Conservation (phyloP, 441 rosid species). For the Adansonia madagascariensis region DNA sequence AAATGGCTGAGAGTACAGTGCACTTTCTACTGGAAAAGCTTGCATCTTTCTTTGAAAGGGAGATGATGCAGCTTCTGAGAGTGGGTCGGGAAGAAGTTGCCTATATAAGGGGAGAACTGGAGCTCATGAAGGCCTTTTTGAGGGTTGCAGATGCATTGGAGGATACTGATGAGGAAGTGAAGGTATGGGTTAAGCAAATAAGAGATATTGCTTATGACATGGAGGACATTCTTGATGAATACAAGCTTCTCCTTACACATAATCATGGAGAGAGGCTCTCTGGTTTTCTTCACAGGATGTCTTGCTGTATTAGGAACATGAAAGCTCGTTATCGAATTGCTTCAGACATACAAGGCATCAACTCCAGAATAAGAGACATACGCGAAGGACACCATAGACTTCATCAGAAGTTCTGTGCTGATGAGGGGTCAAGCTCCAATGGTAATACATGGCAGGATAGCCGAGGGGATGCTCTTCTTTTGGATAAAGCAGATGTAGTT, state of each 20-base stretch:
- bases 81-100: conserved; percentile 36
- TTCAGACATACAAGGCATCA: conserved; percentile 31
- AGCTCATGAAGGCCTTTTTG: conserved; percentile 42
- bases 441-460: conserved; percentile 11
- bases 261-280: conserved; percentile 24
- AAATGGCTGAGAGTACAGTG: conserved; percentile 59
- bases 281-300: conserved; percentile 28
- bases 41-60: conserved; percentile 26
- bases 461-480: conserved; percentile 39
- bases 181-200: conserved; percentile 51
- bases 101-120: conserved; percentile 35
- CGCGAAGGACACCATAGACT: conserved; percentile 32
- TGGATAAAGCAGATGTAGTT: conserved; percentile 44
- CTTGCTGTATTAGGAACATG: conserved; percentile 35
- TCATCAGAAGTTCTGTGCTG: conserved; percentile 29
- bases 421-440: conserved; percentile 29
- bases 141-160: conserved; percentile 41
- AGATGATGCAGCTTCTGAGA: conserved; percentile 26
- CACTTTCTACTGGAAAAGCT: conserved; percentile 35
- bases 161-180: conserved; percentile 44
- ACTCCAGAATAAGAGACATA: conserved; percentile 31
- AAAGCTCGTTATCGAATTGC: conserved; percentile 41
- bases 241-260: conserved; percentile 31
- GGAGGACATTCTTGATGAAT: conserved; percentile 56
- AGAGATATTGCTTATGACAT: conserved; percentile 45